Conservation (phyloP, 2,329 filamentous ascomycete species). For the Cryphonectria japonica region DNA sequence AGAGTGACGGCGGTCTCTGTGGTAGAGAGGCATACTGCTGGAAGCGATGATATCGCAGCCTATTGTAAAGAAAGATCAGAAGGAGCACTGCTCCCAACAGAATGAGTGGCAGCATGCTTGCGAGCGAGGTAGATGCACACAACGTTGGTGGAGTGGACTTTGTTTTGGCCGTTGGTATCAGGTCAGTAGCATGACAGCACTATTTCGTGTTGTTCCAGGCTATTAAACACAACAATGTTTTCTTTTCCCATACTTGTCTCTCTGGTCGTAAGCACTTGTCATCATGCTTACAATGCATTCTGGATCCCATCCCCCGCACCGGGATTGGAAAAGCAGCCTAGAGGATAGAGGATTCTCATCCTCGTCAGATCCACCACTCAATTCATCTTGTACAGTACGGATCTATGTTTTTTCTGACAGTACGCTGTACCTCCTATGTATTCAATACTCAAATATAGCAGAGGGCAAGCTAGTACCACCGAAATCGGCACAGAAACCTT, state of each 20-base stretch:
- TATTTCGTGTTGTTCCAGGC: neutral
- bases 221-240: neutral
- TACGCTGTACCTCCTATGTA: neutral
- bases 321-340: neutral
- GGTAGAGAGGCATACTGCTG: constrained; percentile 12
- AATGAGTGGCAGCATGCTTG: constrained; percentile 1
- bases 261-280: neutral
- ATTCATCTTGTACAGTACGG: neutral
- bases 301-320: neutral
- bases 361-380: neutral
- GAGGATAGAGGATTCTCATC: constrained; percentile 4
- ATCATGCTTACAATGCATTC: neutral
- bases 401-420: neutral
- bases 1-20: constrained; percentile 6
- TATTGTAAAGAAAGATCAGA: neutral
- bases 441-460: neutral
- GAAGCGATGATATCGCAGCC: constrained; percentile 4
- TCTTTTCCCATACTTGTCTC: neutral
- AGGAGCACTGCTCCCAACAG: constrained; percentile 2
- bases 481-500: neutral
- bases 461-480: neutral
- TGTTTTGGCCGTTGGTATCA: neutral
- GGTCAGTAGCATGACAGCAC: neutral
- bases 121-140: neutral
- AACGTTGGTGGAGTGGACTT: neutral